Percentiles rank a stretch among this genome's conserved stretches.
These are phyloP conservation scores for Globisporangium uncinulatum DNA, from an alignment of 352 stramenopile species.

Conservation along the genomic window DNA sequence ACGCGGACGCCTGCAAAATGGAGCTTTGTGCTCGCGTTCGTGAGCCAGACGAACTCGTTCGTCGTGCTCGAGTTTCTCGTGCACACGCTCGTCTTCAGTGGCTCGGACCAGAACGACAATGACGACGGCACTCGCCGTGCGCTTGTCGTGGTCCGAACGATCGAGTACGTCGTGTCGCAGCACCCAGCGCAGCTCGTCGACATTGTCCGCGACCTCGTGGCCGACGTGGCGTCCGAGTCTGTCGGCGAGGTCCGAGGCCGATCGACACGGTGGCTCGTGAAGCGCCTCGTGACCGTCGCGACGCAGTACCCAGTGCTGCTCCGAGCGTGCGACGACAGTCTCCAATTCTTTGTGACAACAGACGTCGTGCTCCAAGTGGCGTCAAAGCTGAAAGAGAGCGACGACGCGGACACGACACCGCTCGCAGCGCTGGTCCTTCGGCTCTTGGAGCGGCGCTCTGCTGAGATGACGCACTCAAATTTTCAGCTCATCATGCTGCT, in stretches of 20 bases:
- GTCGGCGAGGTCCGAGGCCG: not conserved
- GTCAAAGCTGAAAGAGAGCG: conserved; percentile 12
- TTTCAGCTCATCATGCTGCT: conserved; percentile 48
- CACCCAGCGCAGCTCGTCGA: conserved; percentile 42
- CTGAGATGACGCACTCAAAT: conserved; percentile 30
- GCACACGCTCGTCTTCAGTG: conserved; percentile 19
- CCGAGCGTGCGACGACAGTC: conserved; percentile 39
- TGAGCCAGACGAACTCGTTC: conserved; percentile 42
- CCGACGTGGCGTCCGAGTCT: conserved; percentile 11
- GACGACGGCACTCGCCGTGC: not conserved
- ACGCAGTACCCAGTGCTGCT: conserved; percentile 30
- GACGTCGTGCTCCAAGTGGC: conserved; percentile 32
- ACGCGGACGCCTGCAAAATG: conserved; percentile 22
- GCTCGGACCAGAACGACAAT: not conserved
- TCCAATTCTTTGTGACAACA: conserved; percentile 59
- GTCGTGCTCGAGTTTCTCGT: conserved; percentile 44
- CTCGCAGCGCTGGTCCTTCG: conserved; percentile 16
- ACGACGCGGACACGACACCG: conserved; percentile 2
- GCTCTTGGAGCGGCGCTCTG: conserved; percentile 26
- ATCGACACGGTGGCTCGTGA: conserved; percentile 11
- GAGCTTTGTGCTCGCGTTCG: conserved; percentile 43
- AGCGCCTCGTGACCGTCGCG: conserved; percentile 27
- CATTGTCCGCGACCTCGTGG: conserved; percentile 35
- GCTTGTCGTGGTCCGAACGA: conserved; percentile 18
- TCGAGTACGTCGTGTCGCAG: conserved; percentile 37